phyloP scores from a whole-genome alignment of 1,139 yeast species.

The Kluyveromyces sp. region DNA sequence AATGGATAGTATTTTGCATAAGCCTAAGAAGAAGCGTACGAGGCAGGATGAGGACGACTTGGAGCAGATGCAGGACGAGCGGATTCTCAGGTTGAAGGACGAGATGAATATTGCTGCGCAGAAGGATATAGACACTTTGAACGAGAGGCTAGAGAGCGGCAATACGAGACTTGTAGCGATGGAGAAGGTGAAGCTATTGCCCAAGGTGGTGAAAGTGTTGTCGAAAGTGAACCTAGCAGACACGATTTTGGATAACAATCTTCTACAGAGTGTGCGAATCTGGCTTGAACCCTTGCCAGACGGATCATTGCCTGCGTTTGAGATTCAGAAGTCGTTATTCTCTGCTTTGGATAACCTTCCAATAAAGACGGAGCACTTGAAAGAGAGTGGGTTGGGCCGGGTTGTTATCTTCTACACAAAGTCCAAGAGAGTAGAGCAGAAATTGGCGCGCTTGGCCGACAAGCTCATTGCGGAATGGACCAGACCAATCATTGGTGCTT shows the following conservation, averaged over 20 bases:
- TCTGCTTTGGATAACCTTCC: slow-evolving; percentile 70
- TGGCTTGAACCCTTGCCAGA: slow-evolving; percentile 99
- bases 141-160: slow-evolving; percentile 35
- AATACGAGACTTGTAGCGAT: slow-evolving; percentile 53
- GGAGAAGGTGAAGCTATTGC: slow-evolving; percentile 73
- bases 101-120: slow-evolving; percentile 93
- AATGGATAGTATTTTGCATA: slow-evolving; percentile 69
- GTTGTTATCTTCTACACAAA: slow-evolving; percentile 90
- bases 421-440: slow-evolving; percentile 80
- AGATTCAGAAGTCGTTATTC: slow-evolving; percentile 84
- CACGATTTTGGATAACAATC: slow-evolving; percentile 86
- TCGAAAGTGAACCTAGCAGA: slow-evolving; percentile 83
- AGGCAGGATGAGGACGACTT: slow-evolving; percentile 83
- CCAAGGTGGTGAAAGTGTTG: slow-evolving; percentile 67
- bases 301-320: slow-evolving; percentile 93
- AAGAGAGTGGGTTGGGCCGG: slow-evolving; percentile 92
- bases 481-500: slow-evolving; percentile 91
- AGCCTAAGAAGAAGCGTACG: slow-evolving; percentile 47
- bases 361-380: slow-evolving; percentile 87
- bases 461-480: slow-evolving; percentile 95
- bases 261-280: slow-evolving; percentile 85
- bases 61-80: slow-evolving; percentile 92
- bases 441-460: slow-evolving; percentile 82
- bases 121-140: slow-evolving; percentile 77
- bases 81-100: slow-evolving; percentile 71